Base-by-base conservation (phyloP, 768 basidiomycete species). In the Suillus spraguei region DNA sequence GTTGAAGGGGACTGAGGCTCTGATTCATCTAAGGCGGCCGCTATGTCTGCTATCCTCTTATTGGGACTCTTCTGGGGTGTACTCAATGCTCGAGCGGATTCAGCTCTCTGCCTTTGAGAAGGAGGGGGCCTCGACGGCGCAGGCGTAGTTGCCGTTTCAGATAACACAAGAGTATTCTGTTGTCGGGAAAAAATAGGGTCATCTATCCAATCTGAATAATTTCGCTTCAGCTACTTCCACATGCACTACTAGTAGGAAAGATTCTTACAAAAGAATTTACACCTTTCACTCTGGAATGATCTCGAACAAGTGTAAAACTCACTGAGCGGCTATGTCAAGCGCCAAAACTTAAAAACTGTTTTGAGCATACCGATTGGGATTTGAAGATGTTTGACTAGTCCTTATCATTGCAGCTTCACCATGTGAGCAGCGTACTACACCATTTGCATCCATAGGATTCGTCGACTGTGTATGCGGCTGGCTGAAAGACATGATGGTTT, bases 251-350 rank as follows among this genome's bases (percentile, higher is more conserved):
- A 28, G 28, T 28, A n/a, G 20, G 9, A 42, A n/a, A 20, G 36
- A 61, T 50, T 3, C 73, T 32, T 65, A 82, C 82, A 68, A 39
- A 74, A 84, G 63, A 81, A 84, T 0, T 55, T 42, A 35, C 74
- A 76, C 7, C 14, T 33, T 24, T 22, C 62, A 16, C 13, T 4
- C 0, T 65, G 55, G 22, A 6, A 4, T 39, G 11, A 28, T 61
- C 72, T 72, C 7, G 68, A 50, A 61, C 83, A 84, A n/a, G 44
- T 49, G 58, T 78, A 83, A 70, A 79, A 85, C 3, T 60, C 74
- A 65, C 74, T 74, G 63, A 59, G 60, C 54, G 55, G 50, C n/a
- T 13, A 22, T 61, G 41, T 50, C 11, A 32, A 9, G n/a, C 55
- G n/a, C 9, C 36, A 56, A 50, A 16, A n/a, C 32, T 35, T 53